Evolutionary conservation across 441 rosid species (phyloP).

Genomic region (Hura crepitans): DNA sequence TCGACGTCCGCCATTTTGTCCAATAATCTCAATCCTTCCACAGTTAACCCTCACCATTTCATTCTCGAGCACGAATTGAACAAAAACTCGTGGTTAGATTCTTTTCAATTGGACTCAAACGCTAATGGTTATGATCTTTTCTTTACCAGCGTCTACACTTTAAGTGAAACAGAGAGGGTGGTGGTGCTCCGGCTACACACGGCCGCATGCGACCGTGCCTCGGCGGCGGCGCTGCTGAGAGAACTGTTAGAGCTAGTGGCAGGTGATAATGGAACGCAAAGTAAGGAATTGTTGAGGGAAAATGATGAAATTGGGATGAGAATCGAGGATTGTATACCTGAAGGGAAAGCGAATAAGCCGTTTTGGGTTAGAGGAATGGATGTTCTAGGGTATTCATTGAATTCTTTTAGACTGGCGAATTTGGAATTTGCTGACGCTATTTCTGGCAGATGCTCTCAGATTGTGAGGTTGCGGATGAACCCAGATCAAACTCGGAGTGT

Average conservation of each 20-base stretch:
- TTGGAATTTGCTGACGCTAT: conserved; percentile 48
- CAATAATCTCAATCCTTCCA: neutral
- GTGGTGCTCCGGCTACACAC: conserved; percentile 66
- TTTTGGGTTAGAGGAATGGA: conserved; percentile 85
- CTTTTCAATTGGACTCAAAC: conserved; percentile 23
- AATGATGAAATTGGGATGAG: conserved; percentile 34
- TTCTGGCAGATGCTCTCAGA: conserved; percentile 44
- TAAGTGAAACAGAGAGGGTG: conserved; percentile 39
- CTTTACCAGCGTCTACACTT: conserved; percentile 44
- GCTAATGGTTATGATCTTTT: conserved; percentile 34
- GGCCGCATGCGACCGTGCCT: conserved; percentile 61
- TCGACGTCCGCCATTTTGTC: conserved; percentile 41
- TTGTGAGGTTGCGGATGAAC: conserved; percentile 52
- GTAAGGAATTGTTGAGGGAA: conserved; percentile 22
- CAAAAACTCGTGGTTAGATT: conserved; percentile 48
- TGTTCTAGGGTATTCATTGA: conserved; percentile 84
- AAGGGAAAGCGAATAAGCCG: conserved; percentile 61
- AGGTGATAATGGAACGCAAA: conserved; percentile 14
- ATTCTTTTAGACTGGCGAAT: conserved; percentile 57
- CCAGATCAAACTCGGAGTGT: conserved; percentile 45
- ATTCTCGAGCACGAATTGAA: conserved; percentile 71
- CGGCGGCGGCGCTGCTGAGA: conserved; percentile 55
- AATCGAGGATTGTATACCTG: conserved; percentile 68
- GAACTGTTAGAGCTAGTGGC: conserved; percentile 36
- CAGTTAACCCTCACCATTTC: conserved; percentile 33